These are phyloP conservation scores for Umbelopsis vinacea DNA, from an alignment of 192 early-diverging fungal genomes.

Conservation along the genomic window DNA sequence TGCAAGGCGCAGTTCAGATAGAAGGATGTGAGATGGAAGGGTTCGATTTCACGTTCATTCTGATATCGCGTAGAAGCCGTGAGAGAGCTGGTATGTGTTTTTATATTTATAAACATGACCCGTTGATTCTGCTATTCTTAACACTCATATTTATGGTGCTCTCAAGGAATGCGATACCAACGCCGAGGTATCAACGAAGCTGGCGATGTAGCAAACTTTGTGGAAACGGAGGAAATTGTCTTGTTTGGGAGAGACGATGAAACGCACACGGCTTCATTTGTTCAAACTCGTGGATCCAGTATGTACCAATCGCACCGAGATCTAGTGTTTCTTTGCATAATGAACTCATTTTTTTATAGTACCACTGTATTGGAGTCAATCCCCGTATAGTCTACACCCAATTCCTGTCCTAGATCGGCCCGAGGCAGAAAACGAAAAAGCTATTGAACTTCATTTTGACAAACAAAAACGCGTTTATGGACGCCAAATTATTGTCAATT, in stretches of 20 bases:
- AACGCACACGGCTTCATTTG: constrained; percentile 71
- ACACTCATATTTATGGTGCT: background rate
- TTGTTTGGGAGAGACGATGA: constrained; percentile 53
- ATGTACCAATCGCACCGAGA: background rate
- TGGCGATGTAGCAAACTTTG: constrained; percentile 93
- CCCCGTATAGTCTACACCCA: constrained; percentile 71
- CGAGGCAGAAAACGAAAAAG: constrained; percentile 54
- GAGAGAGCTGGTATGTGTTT: constrained; percentile 51
- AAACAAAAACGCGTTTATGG: constrained; percentile 57
- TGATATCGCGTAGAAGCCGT: constrained; percentile 69
- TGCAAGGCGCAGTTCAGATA: constrained; percentile 74
- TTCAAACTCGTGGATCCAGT: constrained; percentile 92
- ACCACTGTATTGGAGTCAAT: constrained; percentile 76
- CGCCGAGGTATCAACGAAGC: constrained; percentile 84
- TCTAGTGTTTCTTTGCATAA: background rate
- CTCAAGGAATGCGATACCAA: constrained; percentile 84
- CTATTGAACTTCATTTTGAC: constrained; percentile 61
- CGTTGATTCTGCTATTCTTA: background rate
- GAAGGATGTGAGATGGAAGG: constrained; percentile 65
- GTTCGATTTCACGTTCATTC: constrained; percentile 63
- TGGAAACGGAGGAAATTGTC: constrained; percentile 94
- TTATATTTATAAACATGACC: background rate
- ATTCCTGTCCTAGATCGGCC: constrained; percentile 60
- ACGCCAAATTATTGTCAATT: constrained; percentile 60
- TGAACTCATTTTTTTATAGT: constrained; percentile 34